These are phyloP conservation scores for Chamaecrista fasciculata DNA, from an alignment of 306 rosid genomes.

Conservation along the genomic window DNA sequence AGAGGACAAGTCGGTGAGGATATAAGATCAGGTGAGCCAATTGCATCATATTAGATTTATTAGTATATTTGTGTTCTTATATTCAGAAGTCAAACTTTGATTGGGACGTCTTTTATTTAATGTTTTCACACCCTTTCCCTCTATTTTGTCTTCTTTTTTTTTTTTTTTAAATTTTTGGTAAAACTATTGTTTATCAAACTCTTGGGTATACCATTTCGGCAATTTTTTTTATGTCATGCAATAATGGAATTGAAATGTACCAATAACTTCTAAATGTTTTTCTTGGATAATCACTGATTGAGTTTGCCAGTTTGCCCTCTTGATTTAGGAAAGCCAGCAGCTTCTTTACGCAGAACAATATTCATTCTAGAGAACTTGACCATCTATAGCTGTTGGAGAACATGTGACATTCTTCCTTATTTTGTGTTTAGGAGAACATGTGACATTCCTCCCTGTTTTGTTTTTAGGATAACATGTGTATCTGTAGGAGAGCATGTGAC, in stretches of 20 bases:
- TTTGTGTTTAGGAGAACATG: too few species aligned
- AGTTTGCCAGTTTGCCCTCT: too few species aligned
- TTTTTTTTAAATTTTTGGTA: too few species aligned
- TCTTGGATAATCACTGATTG: too few species aligned
- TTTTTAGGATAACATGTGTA: too few species aligned
- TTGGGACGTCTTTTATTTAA: constrained; percentile 2
- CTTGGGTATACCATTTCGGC: not conserved
- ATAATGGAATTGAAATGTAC: too few species aligned
- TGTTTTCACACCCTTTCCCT: constrained; percentile 7
- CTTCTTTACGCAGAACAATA: constrained; percentile 1
- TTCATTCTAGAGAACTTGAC: not conserved
- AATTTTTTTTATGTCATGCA: too few species aligned
- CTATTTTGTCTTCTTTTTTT: not conserved
- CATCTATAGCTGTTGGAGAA: too few species aligned
- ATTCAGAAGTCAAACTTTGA: constrained; percentile 1
- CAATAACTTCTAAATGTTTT: too few species aligned
- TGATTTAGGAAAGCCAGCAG: constrained; percentile 6
- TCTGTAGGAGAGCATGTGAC: too few species aligned
- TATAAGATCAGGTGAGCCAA: constrained; percentile 87
- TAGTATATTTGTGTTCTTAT: constrained; percentile 9
- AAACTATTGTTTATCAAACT: not conserved
- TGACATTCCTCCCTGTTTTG: too few species aligned
- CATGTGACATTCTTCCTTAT: not conserved
- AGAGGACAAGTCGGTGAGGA: constrained; percentile 97
- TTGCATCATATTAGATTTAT: constrained; percentile 5